Percentiles rank a stretch among this genome's conserved stretches.
These are phyloP conservation scores for Amyloporia xantha DNA, from an alignment of 768 basidiomycete species.

Conservation along the genomic window DNA sequence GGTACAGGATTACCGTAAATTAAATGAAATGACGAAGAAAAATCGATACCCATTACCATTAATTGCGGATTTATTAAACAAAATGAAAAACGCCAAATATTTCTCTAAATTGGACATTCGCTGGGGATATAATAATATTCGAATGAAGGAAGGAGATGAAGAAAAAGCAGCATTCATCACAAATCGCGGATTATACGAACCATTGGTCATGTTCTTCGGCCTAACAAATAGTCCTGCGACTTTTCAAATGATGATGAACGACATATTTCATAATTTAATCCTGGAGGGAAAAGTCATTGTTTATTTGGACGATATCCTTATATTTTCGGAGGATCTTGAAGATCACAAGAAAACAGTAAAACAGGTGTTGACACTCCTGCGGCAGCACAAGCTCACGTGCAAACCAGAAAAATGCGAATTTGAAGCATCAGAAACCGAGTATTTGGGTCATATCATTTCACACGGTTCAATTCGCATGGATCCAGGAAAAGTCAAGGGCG, in stretches of 20 bases:
- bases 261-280: conserved; percentile 28
- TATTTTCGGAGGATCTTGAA: conserved; percentile 5
- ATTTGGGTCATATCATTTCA: conserved; percentile 24
- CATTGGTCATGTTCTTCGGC: conserved; percentile 32
- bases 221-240: conserved; percentile 30
- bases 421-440: conserved; percentile 18
- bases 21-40: conserved; percentile 29
- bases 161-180: conserved; percentile 37
- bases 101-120: conserved; percentile 25
- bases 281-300: conserved; percentile 29
- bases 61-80: conserved; percentile 23
- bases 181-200: conserved; percentile 32
- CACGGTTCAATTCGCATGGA: conserved; percentile 24
- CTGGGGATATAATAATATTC: conserved; percentile 27
- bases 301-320: conserved; percentile 38
- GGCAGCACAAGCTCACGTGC: conserved; percentile 27
- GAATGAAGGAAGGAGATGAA: conserved; percentile 35
- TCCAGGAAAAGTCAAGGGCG: conserved; percentile 22
- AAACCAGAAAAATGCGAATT: conserved; percentile 31
- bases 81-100: conserved; percentile 14
- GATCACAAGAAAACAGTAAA: conserved; percentile 10
- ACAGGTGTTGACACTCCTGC: conserved; percentile 23
- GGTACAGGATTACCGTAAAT: conserved; percentile 20
- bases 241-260: conserved; percentile 31
- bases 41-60: conserved; percentile 29